Base-by-base conservation (phyloP, 257 asterid species). In the Jacaranda copaia region DNA sequence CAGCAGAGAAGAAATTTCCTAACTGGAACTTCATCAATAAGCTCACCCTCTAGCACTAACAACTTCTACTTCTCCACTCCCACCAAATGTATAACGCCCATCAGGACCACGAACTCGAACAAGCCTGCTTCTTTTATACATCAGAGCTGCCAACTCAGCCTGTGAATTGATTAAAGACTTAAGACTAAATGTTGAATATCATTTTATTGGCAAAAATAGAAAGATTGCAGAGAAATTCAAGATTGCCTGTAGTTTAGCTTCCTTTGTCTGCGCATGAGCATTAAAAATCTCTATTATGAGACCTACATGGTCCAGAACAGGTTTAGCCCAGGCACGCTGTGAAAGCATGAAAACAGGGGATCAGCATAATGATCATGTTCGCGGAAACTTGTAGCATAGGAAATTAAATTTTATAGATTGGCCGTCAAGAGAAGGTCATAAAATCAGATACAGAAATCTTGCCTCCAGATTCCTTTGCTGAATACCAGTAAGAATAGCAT, bases 241-340 rank as follows among this genome's bases (percentile, higher is more conserved):
- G 12, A 68, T 59, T 62, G 91, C 99, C 94, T 95, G 98, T 71
- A 93, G 81, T 81, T 91, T 96, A 66, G 97, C 99, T 85, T 96
- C 99, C 87, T 96, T 96, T 55, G 99, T 96, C 85, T 90, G 97
- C 72, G 99, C 99, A 87, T 93, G 99, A 72, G 99, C 99, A 83
- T 93, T 91, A 76, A 96, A 96, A 79, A 96, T 93, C 85, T 91
- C 97, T 82, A 95, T 93, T 71, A 96, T 96, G 70, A 96, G 93
- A 71, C 97, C 94, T 49, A 96, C 89, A 25, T 97, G 97, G 84
- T 93, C 99, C 77, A 96, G 73, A 88, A 96, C 97, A 85, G 97
- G 99, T 81, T 82, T 96, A 5, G 75, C 91, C 99, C 99, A 96
- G 20, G 71, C 80, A 68, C 87, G 79, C 99, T 96, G 91, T 63